phyloP scores from a whole-genome alignment of 805 yeast species.

The Saccharomycopsis javanensis region DNA sequence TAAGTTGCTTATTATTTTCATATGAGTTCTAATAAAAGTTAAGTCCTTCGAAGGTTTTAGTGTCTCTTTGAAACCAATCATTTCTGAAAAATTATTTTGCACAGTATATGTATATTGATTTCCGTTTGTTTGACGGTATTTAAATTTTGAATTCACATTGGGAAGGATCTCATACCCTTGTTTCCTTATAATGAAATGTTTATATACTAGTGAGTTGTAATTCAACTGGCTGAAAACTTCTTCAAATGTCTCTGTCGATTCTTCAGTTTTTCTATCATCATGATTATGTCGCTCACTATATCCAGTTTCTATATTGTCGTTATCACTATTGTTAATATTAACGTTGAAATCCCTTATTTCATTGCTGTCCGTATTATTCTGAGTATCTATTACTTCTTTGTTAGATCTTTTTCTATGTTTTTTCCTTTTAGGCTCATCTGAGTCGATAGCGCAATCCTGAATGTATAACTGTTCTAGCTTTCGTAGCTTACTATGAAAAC shows the following conservation, averaged over 20 bases:
- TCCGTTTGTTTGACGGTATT: background rate
- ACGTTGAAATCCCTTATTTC: background rate
- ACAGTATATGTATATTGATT: background rate
- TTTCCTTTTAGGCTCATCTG: background rate
- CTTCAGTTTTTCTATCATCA: background rate
- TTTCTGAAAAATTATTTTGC: background rate
- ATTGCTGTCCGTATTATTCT: background rate
- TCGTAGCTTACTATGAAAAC: background rate
- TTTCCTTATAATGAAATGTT: conserved; percentile 2
- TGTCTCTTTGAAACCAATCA: background rate
- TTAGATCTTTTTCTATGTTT: background rate
- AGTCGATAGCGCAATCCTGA: background rate
- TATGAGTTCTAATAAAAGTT: conserved; percentile 7
- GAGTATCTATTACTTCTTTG: background rate
- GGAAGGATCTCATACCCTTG: conserved; percentile 14
- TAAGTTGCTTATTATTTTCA: conserved; percentile 7
- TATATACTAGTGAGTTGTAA: conserved; percentile 3
- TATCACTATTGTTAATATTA: background rate
- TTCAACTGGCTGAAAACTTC: background rate
- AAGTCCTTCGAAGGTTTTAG: background rate
- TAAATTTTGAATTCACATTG: conserved; percentile 1
- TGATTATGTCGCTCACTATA: background rate
- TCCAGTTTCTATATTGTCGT: background rate
- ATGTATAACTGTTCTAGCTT: background rate
- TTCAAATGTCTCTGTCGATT: background rate